Percentiles rank a stretch among this genome's conserved stretches.
Evolutionary conservation across 768 basidiomycete genomes (phyloP).

Genomic region (Grammothele lineata): DNA sequence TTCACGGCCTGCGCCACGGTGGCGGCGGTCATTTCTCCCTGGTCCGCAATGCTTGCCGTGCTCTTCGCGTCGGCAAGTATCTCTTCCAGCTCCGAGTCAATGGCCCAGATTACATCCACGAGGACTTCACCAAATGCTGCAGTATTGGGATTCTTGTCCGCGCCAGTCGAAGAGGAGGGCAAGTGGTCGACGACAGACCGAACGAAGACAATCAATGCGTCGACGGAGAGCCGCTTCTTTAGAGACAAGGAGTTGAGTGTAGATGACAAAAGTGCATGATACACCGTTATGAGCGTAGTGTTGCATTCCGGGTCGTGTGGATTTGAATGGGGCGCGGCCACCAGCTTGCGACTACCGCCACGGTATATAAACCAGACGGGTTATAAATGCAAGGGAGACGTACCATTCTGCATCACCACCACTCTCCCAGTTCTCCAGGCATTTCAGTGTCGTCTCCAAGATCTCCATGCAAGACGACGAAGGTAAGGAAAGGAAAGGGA

Average conservation of each 20-base stretch:
- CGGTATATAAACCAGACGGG: constrained; percentile 8
- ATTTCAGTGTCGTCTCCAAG: constrained; percentile 46
- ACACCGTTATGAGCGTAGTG: constrained; percentile 60
- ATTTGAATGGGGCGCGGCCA: constrained; percentile 58
- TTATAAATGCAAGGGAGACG: constrained; percentile 21
- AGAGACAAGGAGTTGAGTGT: constrained; percentile 54
- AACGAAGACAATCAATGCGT: constrained; percentile 58
- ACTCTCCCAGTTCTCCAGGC: constrained; percentile 49
- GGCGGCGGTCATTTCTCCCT: constrained; percentile 14
- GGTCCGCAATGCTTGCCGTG: constrained; percentile 23
- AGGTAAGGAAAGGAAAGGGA: constrained; percentile 1
- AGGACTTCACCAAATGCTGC: constrained; percentile 61
- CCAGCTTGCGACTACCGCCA: constrained; percentile 51
- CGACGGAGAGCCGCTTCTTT: constrained; percentile 41
- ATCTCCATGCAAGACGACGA: constrained; percentile 56
- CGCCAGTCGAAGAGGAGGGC: constrained; percentile 50
- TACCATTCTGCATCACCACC: constrained; percentile 65
- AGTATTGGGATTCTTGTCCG: constrained; percentile 35
- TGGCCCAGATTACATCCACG: constrained; percentile 78
- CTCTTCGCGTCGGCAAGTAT: constrained; percentile 50
- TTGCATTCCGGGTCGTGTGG: constrained; percentile 46
- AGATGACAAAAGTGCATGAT: constrained; percentile 63
- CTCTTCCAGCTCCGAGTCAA: constrained; percentile 77
- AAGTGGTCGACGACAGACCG: constrained; percentile 54
- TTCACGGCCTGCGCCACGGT: constrained; percentile 24